Conservation (phyloP, 371 early-diverging fungal species). For the Haplosporangium sp. region DNA sequence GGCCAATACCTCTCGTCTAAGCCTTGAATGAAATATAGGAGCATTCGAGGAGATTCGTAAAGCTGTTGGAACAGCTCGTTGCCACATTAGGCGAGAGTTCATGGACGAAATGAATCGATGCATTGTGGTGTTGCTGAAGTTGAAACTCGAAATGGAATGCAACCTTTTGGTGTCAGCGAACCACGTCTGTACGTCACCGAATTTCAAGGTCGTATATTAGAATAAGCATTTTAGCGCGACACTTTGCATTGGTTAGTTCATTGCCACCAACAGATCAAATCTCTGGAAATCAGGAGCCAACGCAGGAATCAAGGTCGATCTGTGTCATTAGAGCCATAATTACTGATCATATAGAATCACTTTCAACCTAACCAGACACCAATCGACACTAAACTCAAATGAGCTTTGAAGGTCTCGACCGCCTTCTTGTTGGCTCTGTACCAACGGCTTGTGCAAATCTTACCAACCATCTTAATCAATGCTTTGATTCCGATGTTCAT, state of each 20-base stretch:
- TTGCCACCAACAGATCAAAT: conserved; percentile 1
- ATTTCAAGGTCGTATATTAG: background rate
- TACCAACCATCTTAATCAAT: conserved; percentile 42
- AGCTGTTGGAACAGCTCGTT: background rate
- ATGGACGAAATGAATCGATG: background rate
- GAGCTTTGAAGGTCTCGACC: conserved; percentile 54
- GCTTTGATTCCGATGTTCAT: conserved; percentile 51
- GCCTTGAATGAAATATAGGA: background rate
- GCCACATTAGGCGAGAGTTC: background rate
- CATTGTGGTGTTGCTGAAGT: background rate
- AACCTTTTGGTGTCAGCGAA: too few species aligned
- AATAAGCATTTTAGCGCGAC: background rate
- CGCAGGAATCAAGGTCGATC: conserved; percentile 2
- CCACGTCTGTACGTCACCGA: background rate
- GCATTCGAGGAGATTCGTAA: background rate
- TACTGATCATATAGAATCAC: background rate
- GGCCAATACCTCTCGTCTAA: background rate
- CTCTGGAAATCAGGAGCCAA: conserved; percentile 1
- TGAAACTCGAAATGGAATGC: too few species aligned
- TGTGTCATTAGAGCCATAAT: conserved; percentile 1
- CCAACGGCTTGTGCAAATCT: conserved; percentile 52
- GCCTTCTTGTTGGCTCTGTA: conserved; percentile 49
- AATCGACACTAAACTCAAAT: conserved; percentile 11
- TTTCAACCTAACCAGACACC: background rate
- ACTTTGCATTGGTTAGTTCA: background rate